Evolutionary conservation across 2,329 filamentous ascomycete genomes (phyloP), one percentile per base, ranked within the genome.

Genomic region (Paracamarosporium sp.): DNA sequence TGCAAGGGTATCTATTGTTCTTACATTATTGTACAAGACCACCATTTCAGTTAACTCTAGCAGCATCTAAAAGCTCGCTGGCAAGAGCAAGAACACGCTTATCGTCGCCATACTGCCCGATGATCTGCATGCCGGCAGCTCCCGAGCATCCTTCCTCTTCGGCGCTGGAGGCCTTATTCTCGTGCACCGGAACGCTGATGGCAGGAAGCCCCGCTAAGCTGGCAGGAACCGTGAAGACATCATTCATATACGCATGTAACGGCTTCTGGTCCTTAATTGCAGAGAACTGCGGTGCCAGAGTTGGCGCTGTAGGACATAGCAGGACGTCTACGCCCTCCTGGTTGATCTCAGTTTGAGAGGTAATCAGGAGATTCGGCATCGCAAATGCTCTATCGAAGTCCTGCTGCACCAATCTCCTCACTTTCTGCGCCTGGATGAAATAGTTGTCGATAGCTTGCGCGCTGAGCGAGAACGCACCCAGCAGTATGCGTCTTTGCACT

Each of bases 391-490:
- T 79, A 76, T 98, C 88, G 73, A 99, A 99, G 71, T 99, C 95
- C 31, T 82, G 81, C 72, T 95, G 90, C 2, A 99, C 91, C 17
- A 96, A 81, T 53, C 92, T 85, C 1, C 95, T 89, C 36, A 97
- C 87, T 63, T 89, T 90, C 78, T 99, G 95, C 44, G 95, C 95
- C 74, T 97, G 90, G 61, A 97, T 86, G 71, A 99, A 99, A 77
- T 98, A 97, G 74, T 98, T 99, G 75, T 97, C 90, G 71, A 96
- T 95, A 9, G 93, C 93, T 60, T 90, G 87, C 0, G 94, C 93
- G 76, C 92, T 96, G 51, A 99, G 83, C 38, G 89, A 93, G 73
- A 97, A 98, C 0, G 93, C 89, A 15, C 95, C 95, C 0, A 99
- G 85, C 8, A 99, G 79, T 57, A 99, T 96, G 36, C 95, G 88